A percentile compares a stretch with the other conserved stretches of the same genome.
These are phyloP conservation scores for Penstemon eatonii DNA, from an alignment of 257 asterid genomes.

Conservation along the genomic window DNA sequence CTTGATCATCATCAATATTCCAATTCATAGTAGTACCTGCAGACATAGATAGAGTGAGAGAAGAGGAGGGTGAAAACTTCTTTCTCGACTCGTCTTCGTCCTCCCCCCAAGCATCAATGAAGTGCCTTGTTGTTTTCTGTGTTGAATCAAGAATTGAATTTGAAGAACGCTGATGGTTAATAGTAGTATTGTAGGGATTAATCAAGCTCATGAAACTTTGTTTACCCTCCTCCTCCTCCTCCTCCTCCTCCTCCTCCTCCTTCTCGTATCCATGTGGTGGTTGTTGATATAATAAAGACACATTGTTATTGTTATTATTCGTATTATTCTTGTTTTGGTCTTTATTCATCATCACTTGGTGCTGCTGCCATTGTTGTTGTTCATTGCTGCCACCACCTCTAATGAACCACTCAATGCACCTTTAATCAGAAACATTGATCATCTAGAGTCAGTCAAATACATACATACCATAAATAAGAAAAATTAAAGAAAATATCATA, in stretches of 20 bases:
- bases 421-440: slow-evolving; percentile 26
- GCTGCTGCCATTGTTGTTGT: slow-evolving; percentile 39
- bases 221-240: slow-evolving; percentile 5
- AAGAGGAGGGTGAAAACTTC: slow-evolving; percentile 43
- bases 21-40: slow-evolving; percentile 18
- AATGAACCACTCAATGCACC: slow-evolving; percentile 53
- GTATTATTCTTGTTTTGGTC: slow-evolving; percentile 2
- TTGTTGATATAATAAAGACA: slow-evolving; percentile 18
- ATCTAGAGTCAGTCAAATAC: slow-evolving; percentile 3
- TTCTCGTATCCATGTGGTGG: slow-evolving; percentile 7
- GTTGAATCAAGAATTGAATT: slow-evolving; percentile 18
- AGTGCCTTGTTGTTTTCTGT: slow-evolving; percentile 47
- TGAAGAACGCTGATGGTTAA: slow-evolving; percentile 27
- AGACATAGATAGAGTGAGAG: slow-evolving; percentile 50
- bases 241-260: background rate
- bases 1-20: too few species aligned
- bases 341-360: slow-evolving; percentile 23
- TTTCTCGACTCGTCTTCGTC: slow-evolving; percentile 20
- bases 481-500: too few species aligned
- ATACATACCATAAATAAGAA: background rate
- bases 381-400: slow-evolving; percentile 37
- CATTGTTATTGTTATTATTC: slow-evolving; percentile 19
- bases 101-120: slow-evolving; percentile 50
- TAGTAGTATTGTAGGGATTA: background rate
- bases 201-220: slow-evolving; percentile 16